Percentiles rank a stretch among this genome's conserved stretches.
phyloP scores from a whole-genome alignment of 805 yeast species.

The Barnettozyma vustinii region DNA sequence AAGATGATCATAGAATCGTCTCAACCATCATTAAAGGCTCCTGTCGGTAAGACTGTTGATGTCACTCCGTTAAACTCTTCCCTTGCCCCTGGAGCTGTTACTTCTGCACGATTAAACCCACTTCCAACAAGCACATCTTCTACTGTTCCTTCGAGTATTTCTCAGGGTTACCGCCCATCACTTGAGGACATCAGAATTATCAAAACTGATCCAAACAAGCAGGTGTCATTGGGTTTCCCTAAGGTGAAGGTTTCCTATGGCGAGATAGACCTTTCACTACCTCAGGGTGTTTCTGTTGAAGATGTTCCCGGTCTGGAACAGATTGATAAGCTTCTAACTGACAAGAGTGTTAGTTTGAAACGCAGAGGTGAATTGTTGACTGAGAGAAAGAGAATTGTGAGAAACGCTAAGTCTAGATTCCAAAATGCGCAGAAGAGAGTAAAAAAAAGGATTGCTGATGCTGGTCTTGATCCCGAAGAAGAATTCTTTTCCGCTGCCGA shows the following conservation, averaged over 20 bases:
- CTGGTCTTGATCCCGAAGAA: neutral
- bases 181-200: slow-evolving; percentile 1
- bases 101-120: neutral
- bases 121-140: neutral
- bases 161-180: neutral
- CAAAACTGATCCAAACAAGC: neutral
- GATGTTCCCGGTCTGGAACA: slow-evolving; percentile 10
- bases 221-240: slow-evolving; percentile 3
- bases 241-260: neutral
- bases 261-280: neutral
- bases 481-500: neutral
- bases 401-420: slow-evolving; percentile 11
- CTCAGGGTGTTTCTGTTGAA: neutral
- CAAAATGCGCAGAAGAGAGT: neutral
- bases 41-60: neutral
- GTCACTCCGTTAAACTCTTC: neutral
- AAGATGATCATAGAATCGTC: neutral
- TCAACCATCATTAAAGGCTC: neutral
- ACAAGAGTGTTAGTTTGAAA: neutral
- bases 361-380: slow-evolving; percentile 2
- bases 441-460: neutral
- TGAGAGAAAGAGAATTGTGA: slow-evolving; percentile 5
- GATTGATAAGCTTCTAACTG: slow-evolving; percentile 1
- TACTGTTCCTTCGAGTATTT: neutral
- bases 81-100: neutral